A percentile compares a stretch with the other conserved stretches of the same genome.
Evolutionary conservation across 148 eudicot species (phyloP).

Genomic region (Camellia japonica): DNA sequence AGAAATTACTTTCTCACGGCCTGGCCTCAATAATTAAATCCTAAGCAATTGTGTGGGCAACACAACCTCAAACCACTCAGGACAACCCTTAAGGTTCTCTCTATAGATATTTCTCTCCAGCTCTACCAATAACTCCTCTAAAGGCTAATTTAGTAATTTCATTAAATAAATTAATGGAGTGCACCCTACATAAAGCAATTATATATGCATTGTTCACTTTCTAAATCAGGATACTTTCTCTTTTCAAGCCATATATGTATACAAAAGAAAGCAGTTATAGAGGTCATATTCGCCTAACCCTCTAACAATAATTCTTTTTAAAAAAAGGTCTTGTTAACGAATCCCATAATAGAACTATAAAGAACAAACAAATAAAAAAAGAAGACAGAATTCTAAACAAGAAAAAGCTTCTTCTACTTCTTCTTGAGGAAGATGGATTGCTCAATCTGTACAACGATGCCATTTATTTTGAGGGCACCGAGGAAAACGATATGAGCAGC

Average conservation of each 20-base stretch:
- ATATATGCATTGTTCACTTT: neutral
- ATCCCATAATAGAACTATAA: too few relatives aligned
- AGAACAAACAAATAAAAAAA: too few relatives aligned
- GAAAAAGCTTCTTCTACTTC: too few relatives aligned
- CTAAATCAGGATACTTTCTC: neutral
- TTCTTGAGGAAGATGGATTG: slow-evolving; percentile 50
- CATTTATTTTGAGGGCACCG: slow-evolving; percentile 71
- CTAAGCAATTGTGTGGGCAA: too few relatives aligned
- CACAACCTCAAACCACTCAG: too few relatives aligned
- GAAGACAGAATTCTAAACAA: too few relatives aligned
- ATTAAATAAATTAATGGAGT: neutral
- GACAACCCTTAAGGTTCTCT: too few relatives aligned
- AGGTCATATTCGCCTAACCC: neutral
- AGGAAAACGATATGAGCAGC: slow-evolving; percentile 80
- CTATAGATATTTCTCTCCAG: neutral
- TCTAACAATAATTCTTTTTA: neutral
- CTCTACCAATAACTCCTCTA: neutral
- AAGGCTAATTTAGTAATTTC: slow-evolving; percentile 5
- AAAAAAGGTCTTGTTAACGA: too few relatives aligned
- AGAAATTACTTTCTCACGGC: too few relatives aligned
- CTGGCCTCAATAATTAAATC: too few relatives aligned
- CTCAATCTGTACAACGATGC: slow-evolving; percentile 75
- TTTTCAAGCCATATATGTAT: neutral
- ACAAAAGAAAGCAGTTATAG: neutral
- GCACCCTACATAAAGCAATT: neutral